A percentile compares a stretch with the other conserved stretches of the same genome.
Evolutionary conservation across 2,329 filamentous ascomycete genomes (phyloP).

Genomic region (Alternaria panax): DNA sequence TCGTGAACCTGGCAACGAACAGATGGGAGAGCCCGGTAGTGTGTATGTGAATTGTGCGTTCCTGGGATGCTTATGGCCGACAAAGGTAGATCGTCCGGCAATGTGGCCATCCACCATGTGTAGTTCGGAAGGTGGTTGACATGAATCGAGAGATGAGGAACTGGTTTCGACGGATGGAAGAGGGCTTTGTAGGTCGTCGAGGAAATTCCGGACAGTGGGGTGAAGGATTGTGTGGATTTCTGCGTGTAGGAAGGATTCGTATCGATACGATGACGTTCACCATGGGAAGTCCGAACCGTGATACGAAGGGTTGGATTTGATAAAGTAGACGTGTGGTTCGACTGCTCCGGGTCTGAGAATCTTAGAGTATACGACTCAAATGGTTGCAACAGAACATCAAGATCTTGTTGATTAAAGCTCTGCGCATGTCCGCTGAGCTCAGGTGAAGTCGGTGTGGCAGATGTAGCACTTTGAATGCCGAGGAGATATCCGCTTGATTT

Average conservation of each 20-base stretch:
- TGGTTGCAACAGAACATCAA: conserved; percentile 69
- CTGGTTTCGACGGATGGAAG: conserved; percentile 56
- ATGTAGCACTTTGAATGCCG: conserved; percentile 31
- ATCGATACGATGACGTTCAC: conserved; percentile 74
- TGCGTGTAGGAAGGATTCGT: conserved; percentile 63
- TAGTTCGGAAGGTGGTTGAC: conserved; percentile 54
- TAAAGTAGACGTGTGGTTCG: neutral
- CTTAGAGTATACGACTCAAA: conserved; percentile 72
- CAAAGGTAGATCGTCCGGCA: conserved; percentile 75
- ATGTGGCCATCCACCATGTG: conserved; percentile 83
- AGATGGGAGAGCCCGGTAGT: conserved; percentile 83
- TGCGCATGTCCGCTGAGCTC: conserved; percentile 63
- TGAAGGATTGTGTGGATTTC: conserved; percentile 48
- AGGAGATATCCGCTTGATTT: conserved; percentile 45
- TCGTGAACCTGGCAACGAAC: conserved; percentile 90
- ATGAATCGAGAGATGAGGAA: conserved; percentile 42
- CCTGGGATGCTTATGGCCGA: conserved; percentile 88
- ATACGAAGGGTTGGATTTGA: conserved; percentile 72
- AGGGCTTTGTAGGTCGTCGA: conserved; percentile 53
- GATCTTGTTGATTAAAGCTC: conserved; percentile 67
- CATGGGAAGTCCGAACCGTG: conserved; percentile 69
- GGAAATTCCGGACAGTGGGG: conserved; percentile 50
- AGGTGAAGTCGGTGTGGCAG: conserved; percentile 48
- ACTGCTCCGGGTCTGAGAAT: conserved; percentile 51
- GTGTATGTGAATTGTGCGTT: conserved; percentile 93